Conservation (phyloP, 2,329 filamentous ascomycete species). For the Curvularia verruculosa region DNA sequence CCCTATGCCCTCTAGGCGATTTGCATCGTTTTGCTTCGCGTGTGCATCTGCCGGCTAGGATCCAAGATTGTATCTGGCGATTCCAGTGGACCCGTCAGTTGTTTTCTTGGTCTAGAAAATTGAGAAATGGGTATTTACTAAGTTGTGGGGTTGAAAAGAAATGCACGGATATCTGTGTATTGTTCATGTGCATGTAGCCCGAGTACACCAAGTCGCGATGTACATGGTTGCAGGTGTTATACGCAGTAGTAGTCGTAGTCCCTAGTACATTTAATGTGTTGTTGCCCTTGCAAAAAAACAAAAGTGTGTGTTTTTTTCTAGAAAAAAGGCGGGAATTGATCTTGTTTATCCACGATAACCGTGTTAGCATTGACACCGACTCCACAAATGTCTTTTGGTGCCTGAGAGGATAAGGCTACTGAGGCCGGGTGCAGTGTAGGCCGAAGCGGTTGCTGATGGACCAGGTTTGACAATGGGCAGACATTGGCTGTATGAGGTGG, state of each 20-base stretch:
- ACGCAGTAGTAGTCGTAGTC: constrained; percentile 26
- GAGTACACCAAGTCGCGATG: constrained; percentile 28
- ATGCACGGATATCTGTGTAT: constrained; percentile 35
- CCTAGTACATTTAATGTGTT: constrained; percentile 43
- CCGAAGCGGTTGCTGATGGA: neutral
- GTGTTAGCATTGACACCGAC: constrained; percentile 15
- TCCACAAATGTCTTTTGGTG: constrained; percentile 25
- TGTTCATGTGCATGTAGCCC: constrained; percentile 36
- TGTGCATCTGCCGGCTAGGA: constrained; percentile 3
- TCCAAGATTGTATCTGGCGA: neutral
- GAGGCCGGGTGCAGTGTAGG: neutral
- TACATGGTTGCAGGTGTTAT: constrained; percentile 35
- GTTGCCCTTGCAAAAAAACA: constrained; percentile 18
- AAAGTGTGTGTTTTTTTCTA: constrained; percentile 16
- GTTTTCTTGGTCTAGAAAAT: constrained; percentile 39
- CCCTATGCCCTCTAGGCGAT: constrained; percentile 66
- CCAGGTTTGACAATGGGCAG: constrained; percentile 5
- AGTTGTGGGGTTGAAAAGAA: constrained; percentile 19
- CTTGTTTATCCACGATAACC: constrained; percentile 26
- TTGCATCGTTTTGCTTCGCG: constrained; percentile 5
- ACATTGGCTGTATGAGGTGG: constrained; percentile 10
- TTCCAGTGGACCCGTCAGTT: constrained; percentile 10
- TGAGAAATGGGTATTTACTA: constrained; percentile 43
- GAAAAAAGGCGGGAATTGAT: constrained; percentile 19
- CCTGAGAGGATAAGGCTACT: constrained; percentile 8